Conservation (phyloP, 805 yeast genomes). For the Yarrowia keelungensis region DNA sequence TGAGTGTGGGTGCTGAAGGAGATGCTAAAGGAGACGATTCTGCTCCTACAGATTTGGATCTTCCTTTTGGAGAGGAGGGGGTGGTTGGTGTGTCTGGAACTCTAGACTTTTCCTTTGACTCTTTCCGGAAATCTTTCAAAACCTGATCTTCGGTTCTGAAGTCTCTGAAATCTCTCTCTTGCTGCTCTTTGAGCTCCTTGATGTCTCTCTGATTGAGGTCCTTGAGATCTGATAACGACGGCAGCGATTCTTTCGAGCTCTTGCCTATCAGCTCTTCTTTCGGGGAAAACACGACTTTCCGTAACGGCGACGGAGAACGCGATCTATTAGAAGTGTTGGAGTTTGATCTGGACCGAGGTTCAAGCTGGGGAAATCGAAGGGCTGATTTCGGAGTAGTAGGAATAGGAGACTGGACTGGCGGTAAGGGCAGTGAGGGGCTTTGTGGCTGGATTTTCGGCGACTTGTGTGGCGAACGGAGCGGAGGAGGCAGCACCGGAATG, state of each 20-base stretch:
- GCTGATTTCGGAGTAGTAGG: conserved; percentile 27
- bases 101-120: neutral
- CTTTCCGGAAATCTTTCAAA: too few species aligned
- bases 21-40: neutral
- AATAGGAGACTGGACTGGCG: conserved; percentile 15
- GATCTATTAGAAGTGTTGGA: conserved; percentile 26
- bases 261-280: conserved; percentile 5
- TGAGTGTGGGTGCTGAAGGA: neutral
- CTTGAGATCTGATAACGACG: neutral
- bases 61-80: neutral
- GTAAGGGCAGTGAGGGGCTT: neutral
- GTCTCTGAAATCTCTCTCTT: neutral
- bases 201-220: conserved; percentile 17
- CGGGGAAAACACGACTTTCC: conserved; percentile 29
- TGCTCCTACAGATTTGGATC: conserved; percentile 25
- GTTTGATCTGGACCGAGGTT: conserved; percentile 26
- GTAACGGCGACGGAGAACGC: conserved; percentile 18
- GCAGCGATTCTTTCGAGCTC: neutral
- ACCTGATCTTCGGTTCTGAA: neutral
- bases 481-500: conserved; percentile 27
- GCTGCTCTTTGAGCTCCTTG: neutral
- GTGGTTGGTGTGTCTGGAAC: neutral
- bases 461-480: neutral
- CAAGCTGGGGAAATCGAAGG: conserved; percentile 28
- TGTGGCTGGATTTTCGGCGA: neutral